Percentiles rank a stretch among this genome's conserved stretches.
Evolutionary conservation across 352 stramenopile genomes (phyloP).

Genomic region (Globisporangium perplexum): DNA sequence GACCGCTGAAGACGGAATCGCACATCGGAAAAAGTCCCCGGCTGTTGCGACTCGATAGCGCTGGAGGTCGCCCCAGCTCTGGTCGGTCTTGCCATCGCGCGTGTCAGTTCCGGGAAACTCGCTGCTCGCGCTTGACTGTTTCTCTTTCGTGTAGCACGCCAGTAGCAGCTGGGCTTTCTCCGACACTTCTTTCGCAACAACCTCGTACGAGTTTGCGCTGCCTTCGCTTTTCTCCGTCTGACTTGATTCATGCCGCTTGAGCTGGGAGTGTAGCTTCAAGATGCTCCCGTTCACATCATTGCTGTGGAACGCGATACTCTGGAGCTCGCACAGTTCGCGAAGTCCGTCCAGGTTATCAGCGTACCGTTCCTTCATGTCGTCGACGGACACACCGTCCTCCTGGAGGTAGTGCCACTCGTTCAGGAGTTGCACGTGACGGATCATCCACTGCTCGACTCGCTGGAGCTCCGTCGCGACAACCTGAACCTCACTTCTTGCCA

Average conservation of each 20-base stretch:
- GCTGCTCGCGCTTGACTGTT: background rate
- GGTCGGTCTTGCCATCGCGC: background rate
- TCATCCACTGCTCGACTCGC: constrained; percentile 58
- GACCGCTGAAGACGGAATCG: constrained; percentile 15
- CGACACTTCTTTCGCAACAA: constrained; percentile 22
- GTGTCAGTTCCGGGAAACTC: background rate
- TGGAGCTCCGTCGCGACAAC: constrained; percentile 27
- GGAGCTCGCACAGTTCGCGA: constrained; percentile 43
- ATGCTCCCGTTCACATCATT: constrained; percentile 31
- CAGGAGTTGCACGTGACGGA: constrained; percentile 52
- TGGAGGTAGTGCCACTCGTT: constrained; percentile 58
- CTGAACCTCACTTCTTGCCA: constrained; percentile 14
- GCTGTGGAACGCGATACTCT: constrained; percentile 30
- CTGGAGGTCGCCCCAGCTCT: background rate
- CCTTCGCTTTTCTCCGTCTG: background rate
- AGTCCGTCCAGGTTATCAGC: constrained; percentile 39
- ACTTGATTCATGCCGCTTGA: constrained; percentile 17
- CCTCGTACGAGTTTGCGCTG: constrained; percentile 18
- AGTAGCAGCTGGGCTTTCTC: constrained; percentile 28
- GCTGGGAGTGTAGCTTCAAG: constrained; percentile 25
- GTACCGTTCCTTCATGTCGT: constrained; percentile 52
- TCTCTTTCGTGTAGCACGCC: constrained; percentile 15
- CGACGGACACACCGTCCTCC: constrained; percentile 28
- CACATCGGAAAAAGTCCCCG: constrained; percentile 30
- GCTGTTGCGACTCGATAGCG: constrained; percentile 3